Evolutionary conservation across 768 basidiomycete species (phyloP), one percentile per base, ranked within the genome.

Genomic region (Trametes coccinea): DNA sequence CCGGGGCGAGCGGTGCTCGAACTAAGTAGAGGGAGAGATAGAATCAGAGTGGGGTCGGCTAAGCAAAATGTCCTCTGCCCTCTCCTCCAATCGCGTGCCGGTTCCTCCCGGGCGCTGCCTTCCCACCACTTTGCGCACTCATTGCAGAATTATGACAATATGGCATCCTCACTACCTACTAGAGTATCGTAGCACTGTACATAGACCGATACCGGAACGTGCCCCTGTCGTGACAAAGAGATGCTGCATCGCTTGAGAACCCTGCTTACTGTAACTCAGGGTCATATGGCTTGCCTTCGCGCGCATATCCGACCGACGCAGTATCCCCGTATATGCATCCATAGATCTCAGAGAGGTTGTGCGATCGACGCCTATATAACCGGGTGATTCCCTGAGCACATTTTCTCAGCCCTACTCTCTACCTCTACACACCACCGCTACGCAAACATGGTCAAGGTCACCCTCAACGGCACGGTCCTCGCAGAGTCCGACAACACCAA

Each of bases 401-500:
- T 44, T 53, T 53, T 44, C 52, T 17, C 29, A 41, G 31, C 44
- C 55, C 11, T 13, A 6, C 53, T 30, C 14, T 16, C 43, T 27
- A 16, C 34, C 7, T 22, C 17, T 34, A 43, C 11, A 5, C 34
- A 10, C 27, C n/a, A 16, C 17, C 30, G 5, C 10, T 10, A 37
- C 11, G 16, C 9, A 52, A 61, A 11, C 47, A 74, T 74, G 73
- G 73, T 88, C 78, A 84, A 80, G 73, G 87, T 82, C 31, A 74
- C 76, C 2, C 67, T 85, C 60, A 75, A 84, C 66, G 81, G 78
- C 29, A 72, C 72, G 11, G 72, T 80, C 13, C 77, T 92, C 66
- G 90, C 90, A 0, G 81, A 89, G 56, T 82, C 81, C 6, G 72
- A 77, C 63, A 72, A 77, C 0, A 85, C 89, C 0, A 73, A 83